These are phyloP conservation scores for Brasenia schreberi DNA, from an alignment of 164 flowering plant genomes.

Conservation along the genomic window DNA sequence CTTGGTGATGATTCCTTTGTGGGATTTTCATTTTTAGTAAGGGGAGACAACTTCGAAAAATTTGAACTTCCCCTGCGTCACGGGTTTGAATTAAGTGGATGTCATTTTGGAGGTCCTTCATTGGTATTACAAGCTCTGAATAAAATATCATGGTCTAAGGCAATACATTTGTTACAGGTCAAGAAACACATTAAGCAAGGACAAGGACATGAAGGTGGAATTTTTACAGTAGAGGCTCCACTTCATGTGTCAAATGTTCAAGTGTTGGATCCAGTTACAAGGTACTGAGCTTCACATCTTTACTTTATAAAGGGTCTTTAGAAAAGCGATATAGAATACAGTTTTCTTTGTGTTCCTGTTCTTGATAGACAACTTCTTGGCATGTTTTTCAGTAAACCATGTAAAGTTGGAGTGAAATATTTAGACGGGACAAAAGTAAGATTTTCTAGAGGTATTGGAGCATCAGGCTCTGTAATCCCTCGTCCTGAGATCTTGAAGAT, in stretches of 20 bases:
- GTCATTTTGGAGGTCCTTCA: no score
- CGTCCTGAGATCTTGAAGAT: constrained; percentile 91
- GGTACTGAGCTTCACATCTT: constrained; percentile 23
- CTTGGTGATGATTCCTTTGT: no score
- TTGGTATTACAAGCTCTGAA: no score
- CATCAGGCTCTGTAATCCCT: constrained; percentile 85
- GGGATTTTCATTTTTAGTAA: no score
- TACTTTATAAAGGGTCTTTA: neutral
- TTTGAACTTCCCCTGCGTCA: no score
- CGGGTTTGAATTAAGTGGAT: no score
- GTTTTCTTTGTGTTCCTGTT: neutral
- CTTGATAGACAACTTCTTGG: neutral
- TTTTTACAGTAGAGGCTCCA: constrained; percentile 93
- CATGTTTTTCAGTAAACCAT: constrained; percentile 48
- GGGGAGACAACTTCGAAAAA: no score
- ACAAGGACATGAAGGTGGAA: constrained; percentile 96
- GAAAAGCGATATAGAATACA: neutral
- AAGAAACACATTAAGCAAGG: constrained; percentile 92
- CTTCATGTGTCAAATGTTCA: constrained; percentile 94
- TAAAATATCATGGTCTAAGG: no score
- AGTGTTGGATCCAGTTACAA: constrained; percentile 73
- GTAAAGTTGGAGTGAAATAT: constrained; percentile 63
- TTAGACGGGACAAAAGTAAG: constrained; percentile 81
- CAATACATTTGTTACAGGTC: constrained; percentile 30
- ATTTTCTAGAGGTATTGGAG: constrained; percentile 67